Evolutionary conservation across 108 stramenopile genomes (phyloP), one percentile per base, ranked within the genome.

Genomic region (Conticribra weissflogii): DNA sequence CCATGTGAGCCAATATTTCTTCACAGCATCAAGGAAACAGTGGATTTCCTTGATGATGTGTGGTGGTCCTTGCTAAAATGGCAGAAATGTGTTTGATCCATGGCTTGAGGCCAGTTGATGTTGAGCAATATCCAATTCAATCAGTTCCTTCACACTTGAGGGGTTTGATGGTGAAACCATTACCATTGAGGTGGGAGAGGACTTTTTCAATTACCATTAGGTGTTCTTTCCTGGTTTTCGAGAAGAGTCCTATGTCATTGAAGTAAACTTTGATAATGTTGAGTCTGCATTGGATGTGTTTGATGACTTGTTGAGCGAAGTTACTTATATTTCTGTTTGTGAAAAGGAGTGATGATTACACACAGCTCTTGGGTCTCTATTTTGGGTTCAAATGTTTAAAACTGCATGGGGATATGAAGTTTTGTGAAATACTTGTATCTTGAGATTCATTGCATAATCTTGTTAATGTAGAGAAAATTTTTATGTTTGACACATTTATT

Each of bases 221-320:
- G 47, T 86, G 85, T 2, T 59, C 30, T 45, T 76, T 56, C 74
- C 69, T 82, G 22, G 44, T 44, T 22, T 45, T 59, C 3, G 62
- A 59, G 31, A 83, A 74, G 1, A 61, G 52, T 48, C 81, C 79
- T 23, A 85, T 34, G 49, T 85, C 82, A 64, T 88, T 82, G 34
- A 85, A 64, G 58, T 81, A 88, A 3, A 69, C 52, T 33, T 82
- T 71, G 32, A 49, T 27, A 3, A 71, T 72, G 27, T 80, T 62
- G 9, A 75, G n/a, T 30, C 33, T 66, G 12, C 59, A 25, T 1
- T 81, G 34, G 18, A 81, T 17, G 41, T 58, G 34, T 66, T 79
- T 70, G 65, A 85, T 82, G 14, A 59, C 54, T 32, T 59, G 46
- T 52, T 85, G 84, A 21, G 68, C 76, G 41, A 83, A 56, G 65